Base-by-base conservation (phyloP, 192 early-diverging fungal species). In the Spizellomyces sp. region DNA sequence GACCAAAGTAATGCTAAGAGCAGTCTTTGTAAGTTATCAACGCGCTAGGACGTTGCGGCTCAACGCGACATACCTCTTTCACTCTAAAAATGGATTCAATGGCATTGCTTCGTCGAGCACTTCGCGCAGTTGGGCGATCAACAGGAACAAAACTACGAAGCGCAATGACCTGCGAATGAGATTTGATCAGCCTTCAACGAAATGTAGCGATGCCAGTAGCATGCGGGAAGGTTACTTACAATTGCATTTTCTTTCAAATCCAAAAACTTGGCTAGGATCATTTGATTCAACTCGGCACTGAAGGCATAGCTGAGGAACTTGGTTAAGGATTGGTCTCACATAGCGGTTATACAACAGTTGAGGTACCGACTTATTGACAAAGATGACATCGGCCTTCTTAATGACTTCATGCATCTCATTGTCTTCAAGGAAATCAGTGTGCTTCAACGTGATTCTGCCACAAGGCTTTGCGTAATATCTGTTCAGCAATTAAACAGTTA, bases 341-440 rank as follows among this genome's bases (percentile, higher is more conserved):
- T 2, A 36, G 1, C 27, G 27, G 27, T 36, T 36, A 36, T 36
- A 36, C 27, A 36, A 36, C 27, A 36, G 27, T 36, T 2, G 27
- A 36, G 27, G 27, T 27, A 27, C 67, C 52, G 67, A 81, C 80
- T 97, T 97, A 79, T 97, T 97, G 70, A 95, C 94, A 75, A 99
- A 90, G 45, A 99, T 88, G 27, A 99, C 92, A 73, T 99, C 95
- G 8, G 94, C 95, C 2, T 77, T 72, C 14, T 84, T 82, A 59
- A 99, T 80, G n/a, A 91, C 81, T 36, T 83, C 79, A 46, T 89
- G 83, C 3, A 93, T 79, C 41, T 84, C 83, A 10, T 82, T 60
- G 57, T 87, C 87, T 50, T 95, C 91, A 67, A 95, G 80, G 80
- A 99, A 96, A 78, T 99, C 95, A 12, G 88, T 94, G 14, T 90